Base-by-base conservation (phyloP, 176 grass and related monocot genomes). In the Juncus effusus region DNA sequence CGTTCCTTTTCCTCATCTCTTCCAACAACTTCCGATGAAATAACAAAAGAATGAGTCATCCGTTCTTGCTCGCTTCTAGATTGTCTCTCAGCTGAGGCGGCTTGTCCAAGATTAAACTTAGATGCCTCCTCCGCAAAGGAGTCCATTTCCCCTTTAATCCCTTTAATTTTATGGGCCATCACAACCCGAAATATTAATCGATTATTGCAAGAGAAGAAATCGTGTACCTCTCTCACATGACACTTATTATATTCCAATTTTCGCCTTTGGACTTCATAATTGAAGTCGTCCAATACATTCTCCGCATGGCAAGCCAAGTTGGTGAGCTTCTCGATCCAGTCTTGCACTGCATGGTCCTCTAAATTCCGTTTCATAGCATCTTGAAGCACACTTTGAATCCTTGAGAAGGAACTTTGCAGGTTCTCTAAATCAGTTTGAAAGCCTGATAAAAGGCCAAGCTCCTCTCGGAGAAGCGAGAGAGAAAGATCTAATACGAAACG, bases 221-320 rank as follows among this genome's bases (percentile, higher is more conserved):
- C 76, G 3, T n/a, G 10, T 7, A 79, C 77, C 67, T 72, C 42
- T 37, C 51, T 59, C 1, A 40, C 13, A 40, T 10, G 16, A 13
- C 77, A 5, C 9, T 7, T 4, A 38, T 3, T 8, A 28, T 13
- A 6, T 54, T 41, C 66, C 10, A 10, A 12, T 56, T 62, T 72
- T 15, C 45, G 49, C n/a, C 58, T 52, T 54, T 42, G 6, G 19
- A 13, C 57, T 40, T 79, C 65, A 54, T 60, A 49, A 45, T 79
- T 63, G 58, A 72, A 45, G 28, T 63, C 7, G 63, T 72, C 76
- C 58, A 79, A 63, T 36, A 79, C 57, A 40, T 79, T 58, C 0
- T 79, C 76, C 0, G 44, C 66, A 37, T 72, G 28, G 19, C 11
- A 63, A 2, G 76, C 65, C 38, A 63, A n/a, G 35, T 72, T 47